These are phyloP conservation scores for Populus alba DNA, from an alignment of 345 rosid genomes.

Conservation along the genomic window DNA sequence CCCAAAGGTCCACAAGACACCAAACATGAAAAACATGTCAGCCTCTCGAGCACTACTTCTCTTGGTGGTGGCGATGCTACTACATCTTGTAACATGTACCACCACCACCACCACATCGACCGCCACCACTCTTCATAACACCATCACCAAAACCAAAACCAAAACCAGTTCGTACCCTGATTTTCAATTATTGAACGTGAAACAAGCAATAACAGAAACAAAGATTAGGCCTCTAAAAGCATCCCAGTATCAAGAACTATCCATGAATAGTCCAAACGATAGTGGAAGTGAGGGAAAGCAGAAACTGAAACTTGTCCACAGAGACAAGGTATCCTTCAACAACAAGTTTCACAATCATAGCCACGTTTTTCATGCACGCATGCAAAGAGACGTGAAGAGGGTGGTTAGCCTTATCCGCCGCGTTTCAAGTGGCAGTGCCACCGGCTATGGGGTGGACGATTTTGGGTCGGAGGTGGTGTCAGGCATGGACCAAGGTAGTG, in stretches of 20 bases:
- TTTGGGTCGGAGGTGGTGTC: slow-evolving; percentile 90
- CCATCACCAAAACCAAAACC: neutral
- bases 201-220: slow-evolving; percentile 30
- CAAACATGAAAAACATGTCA: slow-evolving; percentile 17
- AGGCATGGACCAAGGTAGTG: slow-evolving; percentile 95
- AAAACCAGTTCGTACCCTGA: slow-evolving; percentile 34
- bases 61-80: slow-evolving; percentile 7
- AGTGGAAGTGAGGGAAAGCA: slow-evolving; percentile 8
- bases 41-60: slow-evolving; percentile 14
- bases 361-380: slow-evolving; percentile 61
- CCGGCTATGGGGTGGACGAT: slow-evolving; percentile 34
- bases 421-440: slow-evolving; percentile 23
- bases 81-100: neutral
- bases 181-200: slow-evolving; percentile 48
- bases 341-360: slow-evolving; percentile 29
- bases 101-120: slow-evolving; percentile 8
- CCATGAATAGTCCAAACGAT: slow-evolving; percentile 5
- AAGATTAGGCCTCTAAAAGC: slow-evolving; percentile 21
- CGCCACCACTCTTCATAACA: neutral
- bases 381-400: slow-evolving; percentile 60
- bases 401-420: slow-evolving; percentile 53
- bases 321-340: slow-evolving; percentile 45
- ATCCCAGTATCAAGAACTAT: slow-evolving; percentile 31
- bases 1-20: neutral
- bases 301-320: slow-evolving; percentile 60